Conservation (phyloP, 129 eudicot species). For the Artemisia argyi region DNA sequence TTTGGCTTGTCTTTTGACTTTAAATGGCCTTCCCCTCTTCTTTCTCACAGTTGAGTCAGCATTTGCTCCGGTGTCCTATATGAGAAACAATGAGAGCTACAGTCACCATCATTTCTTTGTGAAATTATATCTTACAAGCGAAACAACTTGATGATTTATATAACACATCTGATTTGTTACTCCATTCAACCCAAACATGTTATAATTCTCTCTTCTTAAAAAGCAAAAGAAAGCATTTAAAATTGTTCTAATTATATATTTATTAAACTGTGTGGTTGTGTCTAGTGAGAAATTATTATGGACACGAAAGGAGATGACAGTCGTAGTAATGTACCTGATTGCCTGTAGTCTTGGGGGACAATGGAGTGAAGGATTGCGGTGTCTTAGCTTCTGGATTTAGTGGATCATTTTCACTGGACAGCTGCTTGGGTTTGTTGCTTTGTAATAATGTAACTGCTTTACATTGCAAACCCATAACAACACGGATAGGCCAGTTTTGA, state of each 20-base stretch:
- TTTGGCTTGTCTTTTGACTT: not conserved
- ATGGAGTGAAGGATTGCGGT: not conserved
- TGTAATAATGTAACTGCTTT: conserved; percentile 19
- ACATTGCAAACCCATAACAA: conserved; percentile 49
- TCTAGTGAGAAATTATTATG: no score
- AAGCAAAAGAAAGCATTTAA: no score
- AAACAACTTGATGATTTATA: not conserved
- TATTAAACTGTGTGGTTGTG: no score
- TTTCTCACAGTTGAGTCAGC: conserved; percentile 27
- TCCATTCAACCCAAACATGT: not conserved
- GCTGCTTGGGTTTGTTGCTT: not conserved
- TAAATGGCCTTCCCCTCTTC: conserved; percentile 60
- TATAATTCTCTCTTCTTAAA: no score
- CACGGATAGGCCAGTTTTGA: conserved; percentile 3
- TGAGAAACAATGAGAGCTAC: conserved; percentile 17
- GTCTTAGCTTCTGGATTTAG: no score
- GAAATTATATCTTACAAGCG: conserved; percentile 5
- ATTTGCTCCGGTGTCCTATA: conserved; percentile 31
- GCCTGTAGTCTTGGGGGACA: conserved; percentile 1
- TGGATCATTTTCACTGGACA: no score
- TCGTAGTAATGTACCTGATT: not conserved
- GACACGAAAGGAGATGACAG: no score
- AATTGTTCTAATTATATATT: no score
- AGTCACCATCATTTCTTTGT: conserved; percentile 4
- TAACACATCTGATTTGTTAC: no score